Evolutionary conservation across 2,329 filamentous ascomycete genomes (phyloP).

Genomic region (Diaporthe caulivora): DNA sequence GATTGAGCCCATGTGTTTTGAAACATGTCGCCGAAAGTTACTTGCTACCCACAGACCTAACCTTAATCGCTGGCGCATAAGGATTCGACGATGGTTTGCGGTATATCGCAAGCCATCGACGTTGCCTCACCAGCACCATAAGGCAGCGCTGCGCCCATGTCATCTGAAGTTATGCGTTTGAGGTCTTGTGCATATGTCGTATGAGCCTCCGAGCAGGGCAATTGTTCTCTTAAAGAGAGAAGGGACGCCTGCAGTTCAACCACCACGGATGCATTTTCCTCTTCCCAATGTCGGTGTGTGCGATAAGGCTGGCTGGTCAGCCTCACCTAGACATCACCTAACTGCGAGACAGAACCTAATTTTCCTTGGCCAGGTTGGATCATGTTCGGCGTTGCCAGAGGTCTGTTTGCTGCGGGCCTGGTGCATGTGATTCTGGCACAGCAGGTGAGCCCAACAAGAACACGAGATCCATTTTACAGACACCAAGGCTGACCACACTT

Average conservation of each 20-base stretch:
- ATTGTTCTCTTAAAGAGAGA: conserved; percentile 7
- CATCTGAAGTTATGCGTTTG: conserved; percentile 14
- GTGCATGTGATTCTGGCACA: conserved; percentile 16
- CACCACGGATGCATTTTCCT: not conserved
- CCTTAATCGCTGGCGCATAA: not conserved
- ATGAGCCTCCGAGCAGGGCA: not conserved
- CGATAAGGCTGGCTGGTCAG: conserved; percentile 28
- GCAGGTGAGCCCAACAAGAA: conserved; percentile 19
- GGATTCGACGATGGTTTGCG: not conserved
- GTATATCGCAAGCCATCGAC: not conserved
- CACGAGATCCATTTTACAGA: not conserved
- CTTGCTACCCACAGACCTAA: conserved; percentile 9
- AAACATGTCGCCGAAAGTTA: conserved; percentile 22
- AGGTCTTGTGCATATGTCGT: not conserved
- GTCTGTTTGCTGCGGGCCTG: not conserved
- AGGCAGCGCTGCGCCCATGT: conserved; percentile 3
- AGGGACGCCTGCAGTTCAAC: not conserved
- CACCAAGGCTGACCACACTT: conserved; percentile 12
- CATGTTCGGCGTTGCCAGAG: conserved; percentile 17
- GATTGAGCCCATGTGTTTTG: conserved; percentile 26
- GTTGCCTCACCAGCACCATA: not conserved
- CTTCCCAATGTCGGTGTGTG: conserved; percentile 10
- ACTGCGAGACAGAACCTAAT: conserved; percentile 15
- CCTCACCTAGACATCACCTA: conserved; percentile 25
- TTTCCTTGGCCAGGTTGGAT: conserved; percentile 11